phyloP scores from a whole-genome alignment of 345 rosid species.

The Isatis tinctoria region DNA sequence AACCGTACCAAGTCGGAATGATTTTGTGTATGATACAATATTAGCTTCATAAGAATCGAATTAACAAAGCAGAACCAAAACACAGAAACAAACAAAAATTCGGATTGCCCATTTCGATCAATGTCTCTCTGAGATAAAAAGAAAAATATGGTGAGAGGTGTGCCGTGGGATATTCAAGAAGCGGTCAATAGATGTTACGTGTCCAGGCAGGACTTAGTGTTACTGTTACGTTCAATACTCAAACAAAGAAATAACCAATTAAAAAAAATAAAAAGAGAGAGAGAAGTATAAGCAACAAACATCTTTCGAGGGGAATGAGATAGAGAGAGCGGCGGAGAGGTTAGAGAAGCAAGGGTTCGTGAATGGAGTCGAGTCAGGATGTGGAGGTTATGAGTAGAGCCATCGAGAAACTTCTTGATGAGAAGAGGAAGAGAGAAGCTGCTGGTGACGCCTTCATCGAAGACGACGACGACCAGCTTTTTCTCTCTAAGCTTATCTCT shows the following conservation, averaged over 20 bases:
- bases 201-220: background rate
- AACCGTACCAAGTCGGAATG: background rate
- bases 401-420: conserved; percentile 47
- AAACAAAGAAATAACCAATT: background rate
- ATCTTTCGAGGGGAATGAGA: background rate
- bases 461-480: conserved; percentile 42
- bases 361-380: conserved; percentile 42
- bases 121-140: background rate
- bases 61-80: background rate
- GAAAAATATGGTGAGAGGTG: background rate
- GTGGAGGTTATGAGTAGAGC: conserved; percentile 43
- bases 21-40: background rate
- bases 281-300: background rate
- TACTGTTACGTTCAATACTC: background rate
- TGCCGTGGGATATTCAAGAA: conserved; percentile 1
- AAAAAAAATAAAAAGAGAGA: background rate
- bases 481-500: conserved; percentile 56
- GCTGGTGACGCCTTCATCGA: conserved; percentile 25
- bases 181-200: conserved; percentile 19
- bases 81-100: background rate
- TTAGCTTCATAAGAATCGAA: background rate
- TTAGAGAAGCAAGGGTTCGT: conserved; percentile 3
- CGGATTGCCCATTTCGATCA: background rate
- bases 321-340: background rate
- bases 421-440: conserved; percentile 34